Evolutionary conservation across 306 rosid species (phyloP), one percentile per base, ranked within the genome.

Genomic region (Urtica urens): DNA sequence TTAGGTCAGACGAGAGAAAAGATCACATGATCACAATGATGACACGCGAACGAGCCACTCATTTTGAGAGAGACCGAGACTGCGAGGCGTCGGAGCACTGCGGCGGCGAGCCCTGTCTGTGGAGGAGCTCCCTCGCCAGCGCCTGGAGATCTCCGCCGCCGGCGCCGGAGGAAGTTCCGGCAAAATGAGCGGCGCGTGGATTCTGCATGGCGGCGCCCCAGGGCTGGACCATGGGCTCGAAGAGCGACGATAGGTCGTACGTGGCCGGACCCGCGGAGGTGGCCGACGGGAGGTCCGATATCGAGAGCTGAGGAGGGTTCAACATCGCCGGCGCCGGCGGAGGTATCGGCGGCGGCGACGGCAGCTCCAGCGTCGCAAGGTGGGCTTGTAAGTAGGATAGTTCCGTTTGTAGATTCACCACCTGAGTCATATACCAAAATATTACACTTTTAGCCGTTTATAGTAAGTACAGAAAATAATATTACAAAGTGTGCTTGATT

Each of bases 331-430:
- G 30, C 9, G 72, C 80, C 7, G 69, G 80, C 0, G 74, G 62
- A 0, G 63, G 69, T 1, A 76, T 76, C 2, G 81, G 95, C 10
- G 81, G 80, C 5, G 81, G 96, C 7, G 74, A 72, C 16, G 90
- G 96, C 35, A 72, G 45, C 62, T 83, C 93, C 54, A 78, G 52
- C 25, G 95, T 62, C 14, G 93, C 78, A 46, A 84, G 72, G 55
- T 88, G 95, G 12, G 77, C 77, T 76, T 88, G 95, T 46, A 88
- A 59, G 65, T 76, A 84, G 1, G 97, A 76, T 20, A 88, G 83
- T 53, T 88, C 95, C 18, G 93, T 82, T 77, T 88, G 97, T 45
- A 88, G 72, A 68, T 45, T 84, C 60, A 78, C 79, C 55, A 88
- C 86, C 95, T 84, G n/a, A n/a, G n/a, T n/a, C n/a, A n/a, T n/a